These are phyloP conservation scores for Leccinum disarticulatum DNA, from an alignment of 768 basidiomycete species.

Conservation along the genomic window DNA sequence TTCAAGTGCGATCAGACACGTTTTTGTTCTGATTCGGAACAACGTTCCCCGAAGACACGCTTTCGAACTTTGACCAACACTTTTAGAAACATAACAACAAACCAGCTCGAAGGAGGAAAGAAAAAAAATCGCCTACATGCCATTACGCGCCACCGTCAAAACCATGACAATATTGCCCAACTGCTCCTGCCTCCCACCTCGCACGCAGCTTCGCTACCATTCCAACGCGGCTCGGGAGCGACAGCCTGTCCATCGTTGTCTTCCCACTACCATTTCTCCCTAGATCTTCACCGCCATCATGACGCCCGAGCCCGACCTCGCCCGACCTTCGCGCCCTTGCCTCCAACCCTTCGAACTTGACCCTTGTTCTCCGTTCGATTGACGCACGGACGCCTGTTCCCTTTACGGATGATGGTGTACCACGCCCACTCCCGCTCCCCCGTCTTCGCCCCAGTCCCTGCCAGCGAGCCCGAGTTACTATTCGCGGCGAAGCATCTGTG, in stretches of 20 bases:
- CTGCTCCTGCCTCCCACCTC: conserved; percentile 17
- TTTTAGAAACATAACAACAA: not conserved
- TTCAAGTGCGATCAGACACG: not conserved
- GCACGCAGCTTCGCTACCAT: conserved; percentile 23
- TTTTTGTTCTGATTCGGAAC: not conserved
- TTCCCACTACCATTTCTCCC: not conserved
- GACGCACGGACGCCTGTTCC: conserved; percentile 1
- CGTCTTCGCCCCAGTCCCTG: not conserved
- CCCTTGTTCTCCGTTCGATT: conserved; percentile 1
- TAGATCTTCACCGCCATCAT: not conserved
- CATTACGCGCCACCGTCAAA: not conserved
- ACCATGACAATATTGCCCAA: not conserved
- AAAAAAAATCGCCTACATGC: not conserved
- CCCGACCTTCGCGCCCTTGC: not conserved
- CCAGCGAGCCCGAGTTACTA: not conserved
- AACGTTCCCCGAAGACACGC: too few species aligned
- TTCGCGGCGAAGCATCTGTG: not conserved
- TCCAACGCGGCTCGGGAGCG: conserved; percentile 9
- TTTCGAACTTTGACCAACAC: not conserved
- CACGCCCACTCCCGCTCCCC: not conserved
- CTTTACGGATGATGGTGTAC: not conserved
- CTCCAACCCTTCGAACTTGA: conserved; percentile 8
- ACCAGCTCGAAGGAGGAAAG: not conserved
- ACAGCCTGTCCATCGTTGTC: not conserved
- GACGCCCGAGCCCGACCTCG: not conserved